Base-by-base conservation (phyloP, 1,284 basidiomycete genomes). In the Cutaneotrichosporon daszewskae region DNA sequence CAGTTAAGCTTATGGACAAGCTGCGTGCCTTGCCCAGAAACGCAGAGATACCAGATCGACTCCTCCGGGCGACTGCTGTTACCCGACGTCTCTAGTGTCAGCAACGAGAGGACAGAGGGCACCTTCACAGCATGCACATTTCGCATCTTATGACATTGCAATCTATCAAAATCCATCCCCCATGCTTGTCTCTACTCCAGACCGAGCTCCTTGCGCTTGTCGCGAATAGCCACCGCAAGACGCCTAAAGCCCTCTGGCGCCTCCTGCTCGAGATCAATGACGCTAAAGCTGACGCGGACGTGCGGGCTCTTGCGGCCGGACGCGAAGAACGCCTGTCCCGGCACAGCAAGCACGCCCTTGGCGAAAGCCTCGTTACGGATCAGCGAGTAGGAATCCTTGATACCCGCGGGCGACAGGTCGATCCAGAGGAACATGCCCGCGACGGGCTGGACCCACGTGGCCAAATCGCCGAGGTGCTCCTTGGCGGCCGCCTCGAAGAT, bases 371-470 rank as follows among this genome's bases (percentile, higher is more conserved):
- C 83, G 13, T 79, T 83, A 41, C 78, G 75, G 58, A 96, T 87
- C 37, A 95, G 61, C n/a, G 75, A 71, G 56, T 79, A 80, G 3
- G 85, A 87, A 67, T 96, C 89, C 14, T 50, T 46, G 32, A 71
- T 60, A 9, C 65, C 67, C 3, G 58, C 43, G 11, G 57, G 66
- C 13, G 49, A 65, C 40, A 68, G 50, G 44, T 75, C 80, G 48
- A 61, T 84, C 87, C 87, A 91, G 61, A 87, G 80, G 72, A 91
- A 90, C 85, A 90, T 85, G 51, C 91, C 91, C 3, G 91, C 86
- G 40, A 87, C 83, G 0, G 92, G 92, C 1, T 77, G 75, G 31
- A 74, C 79, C 90, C 91, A 97, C 54, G 84, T 82, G 5, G 82
- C 88, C 18, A 91, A 71, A 2, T 81, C 86, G 43, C 74, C 75